Evolutionary conservation across 352 stramenopile genomes (phyloP), one percentile per base, ranked within the genome.

Genomic region (Hyaloperonospora arabidopsidis): DNA sequence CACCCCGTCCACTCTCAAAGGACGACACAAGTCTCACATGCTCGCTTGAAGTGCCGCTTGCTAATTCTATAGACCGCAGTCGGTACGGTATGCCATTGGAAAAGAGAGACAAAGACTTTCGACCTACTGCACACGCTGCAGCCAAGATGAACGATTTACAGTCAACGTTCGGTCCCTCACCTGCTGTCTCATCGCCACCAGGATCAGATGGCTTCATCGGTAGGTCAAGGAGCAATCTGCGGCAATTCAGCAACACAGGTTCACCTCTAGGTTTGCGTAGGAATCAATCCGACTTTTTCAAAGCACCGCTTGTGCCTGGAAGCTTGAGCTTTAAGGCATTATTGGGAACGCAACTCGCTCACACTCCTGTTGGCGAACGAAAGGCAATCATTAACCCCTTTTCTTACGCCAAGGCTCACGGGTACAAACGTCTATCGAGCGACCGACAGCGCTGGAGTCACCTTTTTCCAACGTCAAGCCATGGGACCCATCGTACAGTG

Each of bases 401-500:
- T 38, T 72, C 54, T 15, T 84, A 76, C 44, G 71, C 62, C 6
- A 74, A 53, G 74, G 45, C 63, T 62, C 55, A 68, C 41, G 18
- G 58, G 46, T 46, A 63, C 3, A 60, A 75, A 13, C 53, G 45
- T 41, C 51, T 89, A 25, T 88, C 76, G 14, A 84, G 59, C 18
- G 97, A 99, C 72, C 78, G 93, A 29, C 74, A 93, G 13, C 70
- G 96, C 57, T 99, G 96, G 96, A 97, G 77, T 45, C 95, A 99
- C 61, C 84, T 98, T 12, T 99, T 98, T 51, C 93, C 96, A 38
- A 55, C 71, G 22, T 77, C 71, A 7, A 61, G 49, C 21, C 49
- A 74, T 17, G 25, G 46, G 0, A 1, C 21, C 23, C 43, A 59
- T 13, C 52, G 52, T 11, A 2, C 38, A n/a, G 46, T 23, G 39